Conservation (phyloP, 495 filamentous ascomycete genomes). For the Xylona heveae region DNA sequence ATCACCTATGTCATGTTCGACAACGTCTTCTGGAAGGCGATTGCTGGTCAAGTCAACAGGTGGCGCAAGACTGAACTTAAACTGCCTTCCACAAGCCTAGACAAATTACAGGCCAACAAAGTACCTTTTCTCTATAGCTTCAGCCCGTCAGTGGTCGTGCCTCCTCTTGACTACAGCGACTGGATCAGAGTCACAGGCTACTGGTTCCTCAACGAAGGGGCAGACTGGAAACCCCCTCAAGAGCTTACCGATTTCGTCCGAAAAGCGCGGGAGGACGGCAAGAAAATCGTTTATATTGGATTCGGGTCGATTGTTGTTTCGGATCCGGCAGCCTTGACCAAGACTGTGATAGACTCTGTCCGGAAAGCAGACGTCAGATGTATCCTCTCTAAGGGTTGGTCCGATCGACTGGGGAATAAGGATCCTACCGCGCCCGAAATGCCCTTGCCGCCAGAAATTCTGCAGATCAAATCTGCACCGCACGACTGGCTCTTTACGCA, state of each 20-base stretch:
- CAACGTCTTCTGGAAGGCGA: conserved; percentile 89
- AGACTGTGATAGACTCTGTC: conserved; percentile 76
- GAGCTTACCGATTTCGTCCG: conserved; percentile 65
- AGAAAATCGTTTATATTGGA: conserved; percentile 91
- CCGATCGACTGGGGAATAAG: conserved; percentile 55
- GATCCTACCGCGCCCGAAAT: conserved; percentile 40
- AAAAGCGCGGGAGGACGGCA: conserved; percentile 54
- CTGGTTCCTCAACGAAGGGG: conserved; percentile 82
- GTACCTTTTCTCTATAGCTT: conserved; percentile 97
- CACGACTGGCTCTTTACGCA: conserved; percentile 94
- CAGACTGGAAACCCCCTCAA: conserved; percentile 49
- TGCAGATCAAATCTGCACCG: conserved; percentile 74
- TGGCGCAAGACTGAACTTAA: conserved; percentile 71
- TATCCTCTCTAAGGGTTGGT: conserved; percentile 97
- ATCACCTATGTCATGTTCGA: conserved; percentile 96
- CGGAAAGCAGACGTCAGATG: conserved; percentile 84
- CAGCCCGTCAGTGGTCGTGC: conserved; percentile 74
- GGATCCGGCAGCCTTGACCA: conserved; percentile 69
- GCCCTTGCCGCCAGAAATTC: conserved; percentile 56
- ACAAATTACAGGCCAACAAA: conserved; percentile 89
- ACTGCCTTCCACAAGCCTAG: conserved; percentile 58
- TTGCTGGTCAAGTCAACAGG: conserved; percentile 73
- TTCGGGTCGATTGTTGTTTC: conserved; percentile 94
- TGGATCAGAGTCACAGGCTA: conserved; percentile 96
- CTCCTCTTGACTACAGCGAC: conserved; percentile 87